phyloP scores from a whole-genome alignment of 2,329 filamentous ascomycete genomes.

The Diplodia mutila region DNA sequence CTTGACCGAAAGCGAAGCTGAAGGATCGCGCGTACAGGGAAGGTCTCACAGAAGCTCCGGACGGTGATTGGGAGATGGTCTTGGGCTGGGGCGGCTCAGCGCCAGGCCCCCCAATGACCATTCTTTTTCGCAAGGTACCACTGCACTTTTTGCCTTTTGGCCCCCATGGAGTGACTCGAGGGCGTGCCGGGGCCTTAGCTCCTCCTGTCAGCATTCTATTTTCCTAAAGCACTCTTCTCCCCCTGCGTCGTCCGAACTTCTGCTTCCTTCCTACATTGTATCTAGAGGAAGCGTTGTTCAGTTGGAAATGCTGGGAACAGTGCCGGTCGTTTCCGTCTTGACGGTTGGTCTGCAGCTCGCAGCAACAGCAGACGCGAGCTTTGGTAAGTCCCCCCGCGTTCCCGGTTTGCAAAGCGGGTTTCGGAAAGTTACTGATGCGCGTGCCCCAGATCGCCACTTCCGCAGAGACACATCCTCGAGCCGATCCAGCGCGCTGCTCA shows the following conservation, averaged over 20 bases:
- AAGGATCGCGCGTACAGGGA: background rate
- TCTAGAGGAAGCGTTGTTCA: background rate
- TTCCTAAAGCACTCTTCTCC: background rate
- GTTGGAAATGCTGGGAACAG: background rate
- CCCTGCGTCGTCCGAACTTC: background rate
- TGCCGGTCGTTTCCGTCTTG: background rate
- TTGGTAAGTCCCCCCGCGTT: background rate
- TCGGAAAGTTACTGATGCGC: background rate
- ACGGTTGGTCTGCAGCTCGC: background rate
- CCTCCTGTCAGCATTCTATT: conserved; percentile 11
- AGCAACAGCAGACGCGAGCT: background rate
- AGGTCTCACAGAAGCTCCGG: background rate
- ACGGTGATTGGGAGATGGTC: background rate
- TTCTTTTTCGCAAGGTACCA: background rate
- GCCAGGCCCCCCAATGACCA: background rate
- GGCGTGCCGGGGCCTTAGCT: background rate
- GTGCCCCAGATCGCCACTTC: background rate
- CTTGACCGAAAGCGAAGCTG: background rate
- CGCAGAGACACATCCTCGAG: background rate
- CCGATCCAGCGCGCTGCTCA: background rate
- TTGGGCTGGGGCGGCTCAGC: background rate
- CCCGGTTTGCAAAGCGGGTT: background rate
- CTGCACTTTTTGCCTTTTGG: conserved; percentile 3
- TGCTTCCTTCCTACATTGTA: background rate
- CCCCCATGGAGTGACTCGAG: conserved; percentile 20